Base-by-base conservation (phyloP, 2,329 filamentous ascomycete genomes). In the Pseudogymnoascus sp. region DNA sequence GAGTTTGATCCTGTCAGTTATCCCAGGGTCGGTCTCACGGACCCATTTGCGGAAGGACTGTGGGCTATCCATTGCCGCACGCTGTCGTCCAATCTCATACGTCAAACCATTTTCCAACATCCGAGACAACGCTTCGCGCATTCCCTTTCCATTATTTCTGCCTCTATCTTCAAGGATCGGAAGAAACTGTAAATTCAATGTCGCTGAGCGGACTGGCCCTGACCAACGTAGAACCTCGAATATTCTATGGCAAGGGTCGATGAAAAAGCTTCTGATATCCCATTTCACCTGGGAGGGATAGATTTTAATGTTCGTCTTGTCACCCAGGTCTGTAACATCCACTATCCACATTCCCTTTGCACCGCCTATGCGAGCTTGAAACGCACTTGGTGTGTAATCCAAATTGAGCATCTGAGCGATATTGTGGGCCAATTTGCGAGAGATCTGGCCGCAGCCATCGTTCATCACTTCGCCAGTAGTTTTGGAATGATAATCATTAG, bases 321-420 rank as follows among this genome's bases (percentile, higher is more conserved):
- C 70, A 1, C 80, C 75, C 0, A 75, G 73, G 26, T 82, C 79
- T 0, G 76, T 70, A 0, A 78, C 76, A 67, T 88, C 85, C 4
- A 87, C 73, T 56, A 88, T 80, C 89, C 89, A 93, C 67, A 93
- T 78, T 0, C 90, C 90, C 72, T 93, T 93, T 0, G 87, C 87
- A 16, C 87, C 84, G 8, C 85, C 87, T 37, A 93, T 82, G 0
- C 90, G 82, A 1, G 79, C 89, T 72, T 93, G 90, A 53, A 87
- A 86, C 0, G 81, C 86, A 35, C 83, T 82, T 0, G 88, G 88
- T 0, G 83, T 71, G n/a, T 82, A 78, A 0, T 71, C 67, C 0
- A 87, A 73, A 0, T 80, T 81, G 7, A 89, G 77, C 0, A 66
- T 65, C 0, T 78, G 70, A 26, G 81, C 79, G 4, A 91, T 78